Evolutionary conservation across 306 rosid genomes (phyloP).

Genomic region (Gastrolobium bilobum): DNA sequence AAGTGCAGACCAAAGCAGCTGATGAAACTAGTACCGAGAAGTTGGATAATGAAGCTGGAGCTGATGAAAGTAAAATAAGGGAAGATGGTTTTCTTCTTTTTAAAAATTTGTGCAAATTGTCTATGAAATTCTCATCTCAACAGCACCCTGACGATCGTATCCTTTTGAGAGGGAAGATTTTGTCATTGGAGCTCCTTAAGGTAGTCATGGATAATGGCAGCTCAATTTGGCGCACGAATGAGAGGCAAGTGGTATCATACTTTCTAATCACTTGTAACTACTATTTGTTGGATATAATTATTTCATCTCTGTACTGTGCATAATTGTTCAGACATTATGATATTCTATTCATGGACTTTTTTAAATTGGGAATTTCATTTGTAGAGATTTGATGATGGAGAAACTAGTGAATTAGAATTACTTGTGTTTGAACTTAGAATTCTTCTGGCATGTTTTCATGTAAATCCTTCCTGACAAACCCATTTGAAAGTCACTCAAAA

Average conservation of each 20-base stretch:
- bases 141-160: constrained; percentile 93
- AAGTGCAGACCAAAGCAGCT: constrained; percentile 53
- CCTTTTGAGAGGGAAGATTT: constrained; percentile 90
- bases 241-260: constrained; percentile 76
- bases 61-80: constrained; percentile 80
- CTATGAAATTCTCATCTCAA: constrained; percentile 94
- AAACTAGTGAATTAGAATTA: constrained; percentile 11
- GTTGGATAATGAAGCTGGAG: constrained; percentile 57
- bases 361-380: constrained; percentile 13
- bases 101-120: constrained; percentile 91
- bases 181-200: constrained; percentile 97
- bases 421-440: constrained; percentile 37
- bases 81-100: constrained; percentile 94
- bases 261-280: constrained; percentile 30
- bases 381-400: constrained; percentile 32
- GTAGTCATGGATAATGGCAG: constrained; percentile 89
- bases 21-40: constrained; percentile 53
- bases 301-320: constrained; percentile 13
- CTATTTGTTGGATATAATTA: constrained; percentile 28
- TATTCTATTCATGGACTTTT: constrained; percentile 23
- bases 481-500: constrained; percentile 2
- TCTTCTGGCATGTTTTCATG: constrained; percentile 26
- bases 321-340: constrained; percentile 21
- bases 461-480: constrained; percentile 8
- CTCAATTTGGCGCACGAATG: constrained; percentile 82